phyloP scores from a whole-genome alignment of 345 rosid genomes.

The Triadica sebifera region DNA sequence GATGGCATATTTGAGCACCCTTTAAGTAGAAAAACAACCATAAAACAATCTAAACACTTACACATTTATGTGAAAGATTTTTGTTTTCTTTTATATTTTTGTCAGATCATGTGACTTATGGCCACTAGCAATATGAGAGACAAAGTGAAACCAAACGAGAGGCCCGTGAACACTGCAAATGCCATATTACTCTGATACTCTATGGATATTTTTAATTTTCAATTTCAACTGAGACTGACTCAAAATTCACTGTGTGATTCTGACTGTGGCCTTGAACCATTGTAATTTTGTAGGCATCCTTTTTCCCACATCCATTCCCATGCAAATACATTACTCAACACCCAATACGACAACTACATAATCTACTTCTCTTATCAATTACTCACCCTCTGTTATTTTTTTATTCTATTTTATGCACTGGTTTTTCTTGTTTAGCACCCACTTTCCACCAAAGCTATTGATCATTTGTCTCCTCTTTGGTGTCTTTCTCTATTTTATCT shows the following conservation, averaged over 20 bases:
- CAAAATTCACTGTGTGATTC: not conserved
- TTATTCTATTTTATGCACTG: not conserved
- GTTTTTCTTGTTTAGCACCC: not conserved
- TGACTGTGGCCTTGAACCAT: too few species aligned
- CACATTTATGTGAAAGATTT: not conserved
- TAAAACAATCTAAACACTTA: conserved; percentile 35
- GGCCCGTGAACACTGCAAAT: conserved; percentile 43
- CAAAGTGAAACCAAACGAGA: conserved; percentile 35
- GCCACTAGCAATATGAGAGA: conserved; percentile 33
- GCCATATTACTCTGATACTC: not conserved
- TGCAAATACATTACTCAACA: conserved; percentile 5
- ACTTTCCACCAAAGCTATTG: not conserved
- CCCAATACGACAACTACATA: not conserved
- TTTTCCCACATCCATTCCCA: conserved; percentile 37
- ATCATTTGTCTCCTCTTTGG: not conserved
- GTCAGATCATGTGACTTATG: conserved; percentile 55
- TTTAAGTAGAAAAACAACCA: conserved; percentile 30
- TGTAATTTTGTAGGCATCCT: not conserved
- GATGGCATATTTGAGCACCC: conserved; percentile 6
- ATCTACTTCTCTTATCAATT: not conserved
- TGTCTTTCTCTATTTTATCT: not conserved
- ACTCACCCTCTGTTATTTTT: not conserved
- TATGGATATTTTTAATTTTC: not conserved
- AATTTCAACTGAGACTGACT: conserved; percentile 4
- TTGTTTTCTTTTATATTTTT: not conserved